Base-by-base conservation (phyloP, 176 grass and related monocot genomes). In the Hordeum vulgare region DNA sequence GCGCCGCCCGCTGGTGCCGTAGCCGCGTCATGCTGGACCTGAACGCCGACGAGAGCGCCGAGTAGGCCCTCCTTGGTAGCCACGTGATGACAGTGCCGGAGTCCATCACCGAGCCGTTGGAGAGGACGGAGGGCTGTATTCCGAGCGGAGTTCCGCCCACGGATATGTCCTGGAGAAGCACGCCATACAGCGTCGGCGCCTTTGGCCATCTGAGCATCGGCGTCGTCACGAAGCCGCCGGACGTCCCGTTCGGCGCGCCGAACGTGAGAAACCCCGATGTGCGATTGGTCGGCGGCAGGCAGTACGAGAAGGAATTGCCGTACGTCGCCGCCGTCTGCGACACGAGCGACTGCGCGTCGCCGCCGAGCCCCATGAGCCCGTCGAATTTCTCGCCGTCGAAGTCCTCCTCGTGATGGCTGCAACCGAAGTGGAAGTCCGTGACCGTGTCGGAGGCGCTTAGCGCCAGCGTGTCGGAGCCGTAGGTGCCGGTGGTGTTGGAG, bases 301-400 rank as follows among this genome's bases (percentile, higher is more conserved):
- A 94, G 84, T 97, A 97, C 1, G 92, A 74, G 80, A 97, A 97
- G 45, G 91, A 79, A 0, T 45, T 69, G 0, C 90, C 88, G 70
- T 89, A 92, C 36, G 36, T 89, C 3, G 54, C 42, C 2, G 62
- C 59, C 1, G 94, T 85, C 86, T 97, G 92, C 20, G 90, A 90
- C 39, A 87, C 90, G 7, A 97, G 84, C 14, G 94, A 97, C 33
- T 74, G 60, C 8, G 2, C 13, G 47, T 20, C 80, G 82, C 90
- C 83, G 15, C 94, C 94, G 72, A 97, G 89, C 9, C 92, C 94
- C 24, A 97, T 80, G 36, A 97, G 88, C 56, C 94, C 94, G 12
- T 80, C 90, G 2, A 78, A 42, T 21, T 74, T 51, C 2, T 79
- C 27, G 56, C 83, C 81, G 42, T 85, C 65, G 13, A 92, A 62